These are phyloP conservation scores for Eleusine coracana DNA, from an alignment of 176 grass and related monocot genomes.

Conservation along the genomic window DNA sequence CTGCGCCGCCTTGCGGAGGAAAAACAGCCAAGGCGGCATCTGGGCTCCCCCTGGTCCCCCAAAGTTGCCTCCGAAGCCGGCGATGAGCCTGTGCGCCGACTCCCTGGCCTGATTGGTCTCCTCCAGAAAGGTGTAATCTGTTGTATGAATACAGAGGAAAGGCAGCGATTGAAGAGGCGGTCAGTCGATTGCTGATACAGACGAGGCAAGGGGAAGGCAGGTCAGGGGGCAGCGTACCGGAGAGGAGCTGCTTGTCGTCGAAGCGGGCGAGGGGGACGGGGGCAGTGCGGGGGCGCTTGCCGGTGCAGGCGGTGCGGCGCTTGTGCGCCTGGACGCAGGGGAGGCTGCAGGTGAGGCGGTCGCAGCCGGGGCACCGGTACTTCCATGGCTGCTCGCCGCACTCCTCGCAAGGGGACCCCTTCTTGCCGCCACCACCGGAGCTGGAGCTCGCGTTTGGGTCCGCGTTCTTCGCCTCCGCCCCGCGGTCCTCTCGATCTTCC, in stretches of 20 bases:
- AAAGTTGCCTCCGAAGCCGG: slow-evolving; percentile 55
- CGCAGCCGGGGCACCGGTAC: slow-evolving; percentile 92
- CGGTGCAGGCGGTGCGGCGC: slow-evolving; percentile 64
- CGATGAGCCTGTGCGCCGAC: slow-evolving; percentile 57
- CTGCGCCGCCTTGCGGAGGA: slow-evolving; percentile 56
- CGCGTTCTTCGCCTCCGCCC: not conserved
- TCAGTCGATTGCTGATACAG: not conserved
- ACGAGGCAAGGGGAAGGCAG: not conserved
- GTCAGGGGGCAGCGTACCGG: slow-evolving; percentile 45
- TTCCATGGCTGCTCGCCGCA: slow-evolving; percentile 87
- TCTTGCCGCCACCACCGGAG: slow-evolving; percentile 20
- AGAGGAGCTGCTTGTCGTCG: slow-evolving; percentile 79
- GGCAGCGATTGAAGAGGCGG: not conserved
- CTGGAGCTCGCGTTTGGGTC: not conserved
- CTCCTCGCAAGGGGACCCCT: slow-evolving; percentile 69
- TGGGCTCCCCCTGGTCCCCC: slow-evolving; percentile 19
- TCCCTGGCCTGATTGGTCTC: slow-evolving; percentile 71
- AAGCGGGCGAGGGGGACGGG: slow-evolving; percentile 74
- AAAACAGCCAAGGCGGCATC: slow-evolving; percentile 46
- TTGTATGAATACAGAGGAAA: not conserved
- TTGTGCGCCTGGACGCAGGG: slow-evolving; percentile 92
- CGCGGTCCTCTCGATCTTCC: not conserved
- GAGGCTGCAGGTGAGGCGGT: slow-evolving; percentile 80
- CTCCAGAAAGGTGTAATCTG: slow-evolving; percentile 87
- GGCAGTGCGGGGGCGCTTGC: slow-evolving; percentile 77